Evolutionary conservation across 306 rosid genomes (phyloP).

Genomic region (Malus sieversii): DNA sequence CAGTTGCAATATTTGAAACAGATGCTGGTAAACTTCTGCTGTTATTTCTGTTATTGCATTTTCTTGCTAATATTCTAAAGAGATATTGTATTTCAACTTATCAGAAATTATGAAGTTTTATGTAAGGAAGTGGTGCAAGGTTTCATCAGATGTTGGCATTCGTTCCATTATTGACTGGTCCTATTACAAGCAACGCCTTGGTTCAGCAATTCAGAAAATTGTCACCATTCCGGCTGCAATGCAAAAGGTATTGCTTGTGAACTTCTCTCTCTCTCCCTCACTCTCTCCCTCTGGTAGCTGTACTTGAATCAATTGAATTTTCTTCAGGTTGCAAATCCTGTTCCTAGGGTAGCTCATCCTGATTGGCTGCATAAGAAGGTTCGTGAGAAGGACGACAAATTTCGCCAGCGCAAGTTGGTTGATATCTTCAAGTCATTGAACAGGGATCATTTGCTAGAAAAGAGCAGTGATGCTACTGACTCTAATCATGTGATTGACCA

Average conservation of each 20-base stretch:
- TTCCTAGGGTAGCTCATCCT: conserved; percentile 93
- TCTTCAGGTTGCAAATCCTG: conserved; percentile 81
- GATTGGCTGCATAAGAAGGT: conserved; percentile 98
- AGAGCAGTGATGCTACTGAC: conserved; percentile 30
- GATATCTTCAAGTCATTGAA: conserved; percentile 53
- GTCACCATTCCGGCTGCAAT: conserved; percentile 97
- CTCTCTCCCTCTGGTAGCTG: not conserved
- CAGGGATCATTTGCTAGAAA: conserved; percentile 30
- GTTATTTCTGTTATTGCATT: conserved; percentile 7
- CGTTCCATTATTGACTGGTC: conserved; percentile 96
- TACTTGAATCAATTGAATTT: conserved; percentile 20
- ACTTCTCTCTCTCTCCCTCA: conserved; percentile 7
- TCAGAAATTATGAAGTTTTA: conserved; percentile 90
- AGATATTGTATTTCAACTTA: conserved; percentile 12
- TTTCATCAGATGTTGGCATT: conserved; percentile 80
- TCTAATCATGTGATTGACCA: conserved; percentile 21
- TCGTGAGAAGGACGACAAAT: conserved; percentile 93
- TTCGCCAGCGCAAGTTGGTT: conserved; percentile 74
- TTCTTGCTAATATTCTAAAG: conserved; percentile 15
- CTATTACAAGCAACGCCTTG: conserved; percentile 90
- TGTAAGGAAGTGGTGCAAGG: conserved; percentile 96
- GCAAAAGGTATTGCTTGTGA: conserved; percentile 71
- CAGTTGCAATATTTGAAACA: conserved; percentile 96
- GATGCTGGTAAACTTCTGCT: conserved; percentile 58
- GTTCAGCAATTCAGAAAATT: conserved; percentile 91